Evolutionary conservation across 805 yeast genomes (phyloP).

Genomic region (Starmerella davenportii): DNA sequence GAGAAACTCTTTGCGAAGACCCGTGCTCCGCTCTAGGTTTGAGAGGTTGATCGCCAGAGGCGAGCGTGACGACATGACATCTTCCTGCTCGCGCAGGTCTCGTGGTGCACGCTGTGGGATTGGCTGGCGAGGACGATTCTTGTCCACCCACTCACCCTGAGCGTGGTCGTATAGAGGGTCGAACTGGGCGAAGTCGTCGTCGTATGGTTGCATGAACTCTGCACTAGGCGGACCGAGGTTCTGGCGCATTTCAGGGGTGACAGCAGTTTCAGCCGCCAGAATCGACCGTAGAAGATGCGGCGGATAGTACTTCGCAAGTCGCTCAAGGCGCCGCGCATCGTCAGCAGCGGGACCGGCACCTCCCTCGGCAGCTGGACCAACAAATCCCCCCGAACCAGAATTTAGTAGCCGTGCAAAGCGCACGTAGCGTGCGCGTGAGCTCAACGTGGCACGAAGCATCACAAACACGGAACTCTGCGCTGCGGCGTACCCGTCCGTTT

Average conservation of each 20-base stretch:
- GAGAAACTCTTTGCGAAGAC: constrained; percentile 17
- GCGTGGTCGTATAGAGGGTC: constrained; percentile 64
- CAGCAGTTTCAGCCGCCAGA: constrained; percentile 56
- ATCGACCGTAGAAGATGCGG: constrained; percentile 69
- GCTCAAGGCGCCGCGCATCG: constrained; percentile 30
- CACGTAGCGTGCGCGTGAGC: too few species aligned
- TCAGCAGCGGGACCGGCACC: background rate
- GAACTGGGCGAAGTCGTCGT: constrained; percentile 49
- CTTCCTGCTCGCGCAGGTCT: constrained; percentile 22
- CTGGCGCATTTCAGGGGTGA: constrained; percentile 45
- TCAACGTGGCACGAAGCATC: too few species aligned
- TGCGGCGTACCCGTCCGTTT: too few species aligned
- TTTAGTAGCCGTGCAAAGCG: too few species aligned
- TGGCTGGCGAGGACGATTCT: constrained; percentile 37
- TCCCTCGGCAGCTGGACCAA: too few species aligned
- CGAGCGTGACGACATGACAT: constrained; percentile 21
- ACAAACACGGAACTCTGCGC: too few species aligned
- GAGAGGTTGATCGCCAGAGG: constrained; percentile 21
- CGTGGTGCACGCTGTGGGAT: constrained; percentile 39
- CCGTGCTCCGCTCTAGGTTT: constrained; percentile 21
- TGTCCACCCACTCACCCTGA: constrained; percentile 31
- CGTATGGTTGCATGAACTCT: constrained; percentile 51
- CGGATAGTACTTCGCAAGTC: constrained; percentile 58
- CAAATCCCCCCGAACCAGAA: too few species aligned
- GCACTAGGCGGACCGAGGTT: constrained; percentile 28